Conservation (phyloP, 208 protist genomes). For the Wallacemonas collosoma region DNA sequence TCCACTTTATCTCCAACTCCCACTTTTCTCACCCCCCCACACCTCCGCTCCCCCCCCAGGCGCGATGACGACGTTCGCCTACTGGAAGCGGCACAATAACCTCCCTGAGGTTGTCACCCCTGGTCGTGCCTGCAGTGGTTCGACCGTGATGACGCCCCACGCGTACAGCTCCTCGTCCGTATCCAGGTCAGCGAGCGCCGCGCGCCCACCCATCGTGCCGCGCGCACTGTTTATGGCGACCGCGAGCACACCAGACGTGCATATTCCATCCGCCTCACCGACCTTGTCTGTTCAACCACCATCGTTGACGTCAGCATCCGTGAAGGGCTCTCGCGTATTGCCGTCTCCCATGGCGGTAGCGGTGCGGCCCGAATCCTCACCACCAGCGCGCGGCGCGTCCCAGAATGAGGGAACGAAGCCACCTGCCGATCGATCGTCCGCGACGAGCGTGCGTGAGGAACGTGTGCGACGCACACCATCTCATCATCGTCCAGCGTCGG, state of each 20-base stretch:
- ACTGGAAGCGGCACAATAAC: constrained; percentile 14
- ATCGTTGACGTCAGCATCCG: not conserved
- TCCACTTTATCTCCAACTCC: not conserved
- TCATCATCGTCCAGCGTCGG: not conserved
- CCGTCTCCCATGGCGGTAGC: too few species aligned
- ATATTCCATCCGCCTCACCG: not conserved
- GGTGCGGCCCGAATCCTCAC: too few species aligned
- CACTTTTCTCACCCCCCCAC: constrained; percentile 15
- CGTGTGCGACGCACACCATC: not conserved
- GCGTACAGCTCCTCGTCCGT: not conserved
- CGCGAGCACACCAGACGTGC: too few species aligned
- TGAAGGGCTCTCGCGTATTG: too few species aligned
- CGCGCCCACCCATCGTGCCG: not conserved
- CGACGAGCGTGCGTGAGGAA: too few species aligned
- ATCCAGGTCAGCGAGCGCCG: not conserved
- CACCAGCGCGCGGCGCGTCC: too few species aligned
- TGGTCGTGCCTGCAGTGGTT: not conserved
- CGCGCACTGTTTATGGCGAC: not conserved
- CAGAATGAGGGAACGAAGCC: too few species aligned
- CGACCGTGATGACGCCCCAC: not conserved
- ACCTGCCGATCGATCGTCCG: too few species aligned
- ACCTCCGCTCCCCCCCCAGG: not conserved
- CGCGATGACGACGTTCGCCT: constrained; percentile 5
- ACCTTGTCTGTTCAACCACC: not conserved
- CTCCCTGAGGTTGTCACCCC: not conserved